Evolutionary conservation across 306 rosid genomes (phyloP).

Genomic region (Citrullus amarus): DNA sequence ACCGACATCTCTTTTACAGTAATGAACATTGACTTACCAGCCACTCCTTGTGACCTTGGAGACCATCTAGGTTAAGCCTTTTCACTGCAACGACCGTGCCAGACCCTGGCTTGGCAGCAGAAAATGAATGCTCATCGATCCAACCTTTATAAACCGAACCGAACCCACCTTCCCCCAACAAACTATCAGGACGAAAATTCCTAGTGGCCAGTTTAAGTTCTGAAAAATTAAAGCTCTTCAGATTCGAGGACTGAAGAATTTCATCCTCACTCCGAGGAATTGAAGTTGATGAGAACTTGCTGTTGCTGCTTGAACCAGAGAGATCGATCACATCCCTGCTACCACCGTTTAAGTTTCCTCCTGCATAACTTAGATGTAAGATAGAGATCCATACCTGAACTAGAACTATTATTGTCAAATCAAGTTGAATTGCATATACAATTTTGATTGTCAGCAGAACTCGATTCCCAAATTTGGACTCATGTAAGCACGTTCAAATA

Average conservation of each 20-base stretch:
- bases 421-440: background rate
- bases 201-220: slow-evolving; percentile 35
- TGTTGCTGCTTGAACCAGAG: slow-evolving; percentile 29
- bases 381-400: background rate
- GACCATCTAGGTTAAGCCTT: slow-evolving; percentile 34
- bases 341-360: slow-evolving; percentile 13
- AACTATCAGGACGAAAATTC: slow-evolving; percentile 45
- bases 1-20: background rate
- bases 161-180: slow-evolving; percentile 46
- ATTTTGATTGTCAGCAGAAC: background rate
- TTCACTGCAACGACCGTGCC: slow-evolving; percentile 44
- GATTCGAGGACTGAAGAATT: slow-evolving; percentile 36
- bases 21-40: slow-evolving; percentile 24
- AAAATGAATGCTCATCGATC: slow-evolving; percentile 38
- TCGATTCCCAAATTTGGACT: background rate
- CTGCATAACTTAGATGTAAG: slow-evolving; percentile 18
- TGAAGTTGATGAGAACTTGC: slow-evolving; percentile 27
- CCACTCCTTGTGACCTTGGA: slow-evolving; percentile 47
- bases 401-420: background rate
- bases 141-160: slow-evolving; percentile 46
- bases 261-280: slow-evolving; percentile 41
- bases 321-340: slow-evolving; percentile 15
- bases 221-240: slow-evolving; percentile 31
- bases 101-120: slow-evolving; percentile 39
- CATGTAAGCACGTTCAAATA: background rate